Percentiles rank a stretch among this genome's conserved stretches.
Conservation (phyloP, 108 stramenopile genomes). For the Nitzschia palea region DNA sequence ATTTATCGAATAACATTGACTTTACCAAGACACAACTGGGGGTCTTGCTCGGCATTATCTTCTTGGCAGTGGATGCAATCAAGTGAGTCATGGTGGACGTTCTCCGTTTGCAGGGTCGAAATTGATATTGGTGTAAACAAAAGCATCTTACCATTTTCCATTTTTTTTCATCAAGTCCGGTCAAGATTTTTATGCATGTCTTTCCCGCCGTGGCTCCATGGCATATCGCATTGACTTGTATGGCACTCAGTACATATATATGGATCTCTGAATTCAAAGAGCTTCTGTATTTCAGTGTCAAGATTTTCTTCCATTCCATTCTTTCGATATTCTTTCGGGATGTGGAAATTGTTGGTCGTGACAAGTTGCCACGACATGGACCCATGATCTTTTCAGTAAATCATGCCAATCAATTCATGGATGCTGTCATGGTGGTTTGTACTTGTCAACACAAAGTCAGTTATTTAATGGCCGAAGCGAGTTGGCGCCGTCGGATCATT, state of each 20-base stretch:
- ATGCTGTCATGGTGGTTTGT: slow-evolving; percentile 89
- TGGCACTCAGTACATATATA: slow-evolving; percentile 66
- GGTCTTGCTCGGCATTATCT: slow-evolving; percentile 73
- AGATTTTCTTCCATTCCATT: slow-evolving; percentile 88
- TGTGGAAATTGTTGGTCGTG: slow-evolving; percentile 86
- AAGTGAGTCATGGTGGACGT: slow-evolving; percentile 55
- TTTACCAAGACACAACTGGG: slow-evolving; percentile 87
- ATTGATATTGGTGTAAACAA: too few species aligned
- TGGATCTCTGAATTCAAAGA: slow-evolving; percentile 80
- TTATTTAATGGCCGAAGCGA: slow-evolving; percentile 94
- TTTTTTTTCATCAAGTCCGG: slow-evolving; percentile 50
- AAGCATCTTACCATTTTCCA: too few species aligned
- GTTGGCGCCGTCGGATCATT: slow-evolving; percentile 83
- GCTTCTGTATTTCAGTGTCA: slow-evolving; percentile 78
- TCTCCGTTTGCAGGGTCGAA: too few species aligned
- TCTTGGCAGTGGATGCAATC: slow-evolving; percentile 82
- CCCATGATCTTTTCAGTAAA: slow-evolving; percentile 95
- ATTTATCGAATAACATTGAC: slow-evolving; percentile 45
- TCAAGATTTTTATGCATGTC: slow-evolving; percentile 89
- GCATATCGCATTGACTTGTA: slow-evolving; percentile 73
- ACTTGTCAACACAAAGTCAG: slow-evolving; percentile 86
- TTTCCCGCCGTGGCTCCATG: slow-evolving; percentile 75
- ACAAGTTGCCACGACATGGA: slow-evolving; percentile 90
- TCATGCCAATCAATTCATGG: slow-evolving; percentile 98
- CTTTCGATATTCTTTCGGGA: slow-evolving; percentile 84